Conservation (phyloP, 352 stramenopile genomes). For the Pythium rhizo-oryzae region DNA sequence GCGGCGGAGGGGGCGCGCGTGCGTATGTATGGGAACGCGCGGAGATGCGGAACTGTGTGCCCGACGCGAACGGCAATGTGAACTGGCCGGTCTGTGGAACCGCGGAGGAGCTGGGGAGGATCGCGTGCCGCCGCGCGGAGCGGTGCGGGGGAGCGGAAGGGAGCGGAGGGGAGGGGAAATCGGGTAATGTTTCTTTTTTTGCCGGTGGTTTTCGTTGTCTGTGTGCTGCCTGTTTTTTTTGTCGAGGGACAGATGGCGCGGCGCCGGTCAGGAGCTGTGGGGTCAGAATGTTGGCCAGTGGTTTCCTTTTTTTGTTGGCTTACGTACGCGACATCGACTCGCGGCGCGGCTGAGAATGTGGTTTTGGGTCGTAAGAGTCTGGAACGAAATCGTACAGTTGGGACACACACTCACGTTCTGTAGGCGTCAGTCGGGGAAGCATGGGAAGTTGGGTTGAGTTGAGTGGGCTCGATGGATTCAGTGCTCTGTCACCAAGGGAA, state of each 20-base stretch:
- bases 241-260: not conserved
- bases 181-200: constrained; percentile 26
- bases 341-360: constrained; percentile 1
- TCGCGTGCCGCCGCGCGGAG: too few species aligned
- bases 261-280: not conserved
- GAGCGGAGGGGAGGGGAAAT: not conserved
- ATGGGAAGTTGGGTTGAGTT: constrained; percentile 16
- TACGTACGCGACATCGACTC: constrained; percentile 13
- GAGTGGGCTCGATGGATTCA: constrained; percentile 16
- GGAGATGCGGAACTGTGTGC: not conserved
- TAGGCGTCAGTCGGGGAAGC: constrained; percentile 2
- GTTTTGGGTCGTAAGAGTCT: not conserved
- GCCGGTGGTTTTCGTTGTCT: constrained; percentile 4
- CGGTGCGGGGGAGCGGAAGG: not conserved
- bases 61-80: constrained; percentile 1
- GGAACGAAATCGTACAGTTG: not conserved
- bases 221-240: constrained; percentile 9
- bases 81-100: constrained; percentile 6
- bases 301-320: constrained; percentile 5
- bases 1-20: constrained; percentile 10
- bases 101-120: not conserved
- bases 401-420: constrained; percentile 15
- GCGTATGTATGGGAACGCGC: not conserved
- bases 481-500: not conserved
- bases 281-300: constrained; percentile 11